Base-by-base conservation (phyloP, 495 filamentous ascomycete species). In the Paragyromitra xinjiangensis region DNA sequence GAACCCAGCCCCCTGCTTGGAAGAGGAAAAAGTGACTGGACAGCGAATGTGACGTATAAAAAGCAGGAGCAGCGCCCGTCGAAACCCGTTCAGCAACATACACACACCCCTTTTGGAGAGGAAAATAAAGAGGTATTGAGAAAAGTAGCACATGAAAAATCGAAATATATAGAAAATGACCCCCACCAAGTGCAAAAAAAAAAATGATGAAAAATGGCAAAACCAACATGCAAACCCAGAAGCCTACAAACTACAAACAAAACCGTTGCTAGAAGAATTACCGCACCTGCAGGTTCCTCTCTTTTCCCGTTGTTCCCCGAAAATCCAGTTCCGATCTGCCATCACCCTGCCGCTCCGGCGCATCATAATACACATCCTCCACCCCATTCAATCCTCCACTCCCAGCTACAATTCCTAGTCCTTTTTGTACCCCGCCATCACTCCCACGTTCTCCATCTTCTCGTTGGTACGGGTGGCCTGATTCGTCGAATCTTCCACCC, bases 251-350 rank as follows among this genome's bases (percentile, higher is more conserved):
- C 56, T 67, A 67, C 34, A 67, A 34, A 50, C 44, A 51, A 72
- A 40, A 16, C 11, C 37, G 19, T 63, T 14, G 66, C 48, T 11
- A 69, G 44, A 37, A 51, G 44, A 70, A 40, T 63, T 76, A 75
- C 45, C 75, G 70, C 56, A 75, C 75, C 72, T 75, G 75, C 50
- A 78, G 70, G 45, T 78, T 77, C 24, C 64, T 78, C 59, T 76
- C 71, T 29, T 59, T 69, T 44, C 51, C 62, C 26, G 39, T 56
- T 12, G 68, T 48, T 19, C 73, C 69, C 51, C 74, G 74, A 73
- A 77, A 77, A 66, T 74, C 64, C 26, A 74, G 64, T 69, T 74
- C 71, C 71, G 71, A 74, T 37, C 71, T 74, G 19, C 74, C 69
- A 50, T 77, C 74, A 34, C 74, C 74, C 39, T 77, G 74, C 11